These are phyloP conservation scores for Colletotrichum costaricense DNA, from an alignment of 2,329 filamentous ascomycete genomes.

Conservation along the genomic window DNA sequence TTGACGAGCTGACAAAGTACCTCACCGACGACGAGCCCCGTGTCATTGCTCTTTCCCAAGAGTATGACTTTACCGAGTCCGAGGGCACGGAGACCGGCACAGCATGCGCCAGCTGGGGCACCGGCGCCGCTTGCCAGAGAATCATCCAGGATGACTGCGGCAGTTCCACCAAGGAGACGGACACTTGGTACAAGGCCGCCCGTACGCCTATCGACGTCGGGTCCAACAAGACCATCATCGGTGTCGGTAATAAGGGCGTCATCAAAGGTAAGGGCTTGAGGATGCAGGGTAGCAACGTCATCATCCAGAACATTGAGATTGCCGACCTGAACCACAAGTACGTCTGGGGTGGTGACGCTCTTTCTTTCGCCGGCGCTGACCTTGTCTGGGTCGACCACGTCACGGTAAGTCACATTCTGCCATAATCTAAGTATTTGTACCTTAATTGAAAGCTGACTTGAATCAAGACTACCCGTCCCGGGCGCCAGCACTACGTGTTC, in stretches of 20 bases:
- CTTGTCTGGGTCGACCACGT: slow-evolving; percentile 33
- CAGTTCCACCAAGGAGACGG: not conserved
- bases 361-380: slow-evolving; percentile 26
- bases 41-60: slow-evolving; percentile 42
- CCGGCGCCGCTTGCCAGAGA: slow-evolving; percentile 35
- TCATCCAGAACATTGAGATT: slow-evolving; percentile 31
- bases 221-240: slow-evolving; percentile 29
- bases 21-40: slow-evolving; percentile 39
- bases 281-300: slow-evolving; percentile 29
- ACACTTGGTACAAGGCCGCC: slow-evolving; percentile 31
- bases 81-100: slow-evolving; percentile 40
- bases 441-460: not conserved
- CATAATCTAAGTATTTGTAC: not conserved
- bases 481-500: slow-evolving; percentile 31
- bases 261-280: slow-evolving; percentile 33
- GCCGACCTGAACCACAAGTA: slow-evolving; percentile 29
- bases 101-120: slow-evolving; percentile 41
- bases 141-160: slow-evolving; percentile 36
- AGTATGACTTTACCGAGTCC: slow-evolving; percentile 42
- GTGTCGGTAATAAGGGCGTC: slow-evolving; percentile 22
- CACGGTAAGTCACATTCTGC: slow-evolving; percentile 4
- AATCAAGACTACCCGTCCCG: slow-evolving; percentile 19
- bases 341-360: slow-evolving; percentile 31
- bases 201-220: slow-evolving; percentile 25
- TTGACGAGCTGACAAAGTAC: slow-evolving; percentile 52